Evolutionary conservation across 345 rosid genomes (phyloP).

Genomic region (Eucalyptus erythrocorys): DNA sequence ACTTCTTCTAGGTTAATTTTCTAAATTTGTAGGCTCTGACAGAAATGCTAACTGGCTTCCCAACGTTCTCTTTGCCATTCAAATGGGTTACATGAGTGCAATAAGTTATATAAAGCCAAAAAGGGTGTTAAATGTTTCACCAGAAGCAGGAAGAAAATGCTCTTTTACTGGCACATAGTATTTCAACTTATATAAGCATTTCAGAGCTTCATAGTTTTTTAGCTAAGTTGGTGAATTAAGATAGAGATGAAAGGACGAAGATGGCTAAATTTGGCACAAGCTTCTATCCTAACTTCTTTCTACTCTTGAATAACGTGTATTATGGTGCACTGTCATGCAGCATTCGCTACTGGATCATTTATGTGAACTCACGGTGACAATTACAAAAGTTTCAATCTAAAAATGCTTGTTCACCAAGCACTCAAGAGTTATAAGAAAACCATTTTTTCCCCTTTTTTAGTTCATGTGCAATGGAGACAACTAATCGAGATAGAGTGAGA

Average conservation of each 20-base stretch:
- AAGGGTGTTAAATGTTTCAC: not conserved
- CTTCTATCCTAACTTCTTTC: not conserved
- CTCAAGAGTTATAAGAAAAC: not conserved
- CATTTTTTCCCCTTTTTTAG: not conserved
- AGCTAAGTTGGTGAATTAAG: not conserved
- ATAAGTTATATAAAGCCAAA: not conserved
- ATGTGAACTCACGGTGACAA: not conserved
- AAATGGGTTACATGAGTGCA: not conserved
- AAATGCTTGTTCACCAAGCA: not conserved
- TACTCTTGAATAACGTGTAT: not conserved
- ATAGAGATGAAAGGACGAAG: not conserved
- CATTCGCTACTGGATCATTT: not conserved
- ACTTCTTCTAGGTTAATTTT: not conserved
- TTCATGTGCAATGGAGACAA: not conserved
- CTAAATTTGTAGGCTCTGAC: not conserved
- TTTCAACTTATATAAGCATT: not conserved
- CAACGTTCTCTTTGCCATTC: not conserved
- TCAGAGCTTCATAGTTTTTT: not conserved
- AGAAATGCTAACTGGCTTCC: not conserved
- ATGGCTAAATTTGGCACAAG: not conserved
- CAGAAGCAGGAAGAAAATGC: not conserved
- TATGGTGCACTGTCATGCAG: not conserved
- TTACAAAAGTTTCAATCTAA: not conserved
- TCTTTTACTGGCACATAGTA: not conserved
- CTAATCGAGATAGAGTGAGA: not conserved